Evolutionary conservation across 2,329 filamentous ascomycete genomes (phyloP).

Genomic region (Ilyonectria sp.): DNA sequence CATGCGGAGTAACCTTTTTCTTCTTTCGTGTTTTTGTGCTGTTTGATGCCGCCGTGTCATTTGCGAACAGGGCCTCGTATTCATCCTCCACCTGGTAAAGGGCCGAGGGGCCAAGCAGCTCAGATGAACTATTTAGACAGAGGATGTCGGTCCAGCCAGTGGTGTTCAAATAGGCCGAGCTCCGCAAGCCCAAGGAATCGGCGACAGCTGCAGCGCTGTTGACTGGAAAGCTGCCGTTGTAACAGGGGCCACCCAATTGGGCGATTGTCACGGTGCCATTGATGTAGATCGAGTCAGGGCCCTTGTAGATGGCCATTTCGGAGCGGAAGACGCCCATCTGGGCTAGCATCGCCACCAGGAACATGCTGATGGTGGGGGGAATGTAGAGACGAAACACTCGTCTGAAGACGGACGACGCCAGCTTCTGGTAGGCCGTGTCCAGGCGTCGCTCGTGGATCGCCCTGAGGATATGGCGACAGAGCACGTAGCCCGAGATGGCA

Average conservation of each 20-base stretch:
- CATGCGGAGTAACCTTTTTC: neutral
- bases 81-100: slow-evolving; percentile 48
- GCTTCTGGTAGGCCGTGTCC: slow-evolving; percentile 54
- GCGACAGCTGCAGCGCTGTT: slow-evolving; percentile 49
- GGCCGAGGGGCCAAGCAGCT: slow-evolving; percentile 47
- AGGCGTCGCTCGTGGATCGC: slow-evolving; percentile 55
- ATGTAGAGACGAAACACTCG: slow-evolving; percentile 58
- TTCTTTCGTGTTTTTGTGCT: slow-evolving; percentile 10
- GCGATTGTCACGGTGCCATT: slow-evolving; percentile 54
- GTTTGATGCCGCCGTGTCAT: slow-evolving; percentile 24
- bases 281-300: slow-evolving; percentile 57
- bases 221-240: slow-evolving; percentile 48
- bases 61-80: slow-evolving; percentile 25
- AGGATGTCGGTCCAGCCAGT: slow-evolving; percentile 50
- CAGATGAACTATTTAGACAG: slow-evolving; percentile 53
- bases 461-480: slow-evolving; percentile 56
- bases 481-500: slow-evolving; percentile 60
- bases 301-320: slow-evolving; percentile 54
- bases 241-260: slow-evolving; percentile 42
- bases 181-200: slow-evolving; percentile 48
- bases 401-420: slow-evolving; percentile 56
- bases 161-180: slow-evolving; percentile 44
- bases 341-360: slow-evolving; percentile 56
- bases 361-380: slow-evolving; percentile 59
- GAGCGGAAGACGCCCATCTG: slow-evolving; percentile 56